Base-by-base conservation (phyloP, 2,329 filamentous ascomycete genomes). In the Talaromyces sp. region DNA sequence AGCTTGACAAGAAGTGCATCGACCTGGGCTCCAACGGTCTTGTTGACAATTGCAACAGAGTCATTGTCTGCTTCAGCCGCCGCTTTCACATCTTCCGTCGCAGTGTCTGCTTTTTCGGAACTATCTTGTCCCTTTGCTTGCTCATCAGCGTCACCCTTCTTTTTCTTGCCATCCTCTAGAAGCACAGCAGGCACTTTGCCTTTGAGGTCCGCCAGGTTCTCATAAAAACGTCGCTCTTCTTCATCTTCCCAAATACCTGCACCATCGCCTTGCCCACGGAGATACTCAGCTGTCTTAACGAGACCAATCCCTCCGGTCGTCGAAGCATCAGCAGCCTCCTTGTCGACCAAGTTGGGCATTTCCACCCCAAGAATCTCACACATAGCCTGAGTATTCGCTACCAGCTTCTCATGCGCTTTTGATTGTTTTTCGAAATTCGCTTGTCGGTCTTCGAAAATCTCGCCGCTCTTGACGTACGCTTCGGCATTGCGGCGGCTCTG, bases 161-260 rank as follows among this genome's bases (percentile, higher is more conserved):
- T 97, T 81, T 97, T 98, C 77, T 96, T 97, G 60, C 86, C 87
- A 69, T 98, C 95, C 71, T 99, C 95, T 0, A 99, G 85, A 8
- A 99, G 81, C 69, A 99, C 96, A 1, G 89, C 89, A 0, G 95
- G 96, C 2, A 99, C 95, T 69, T 96, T 96, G 69, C 96, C 95
- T 73, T 96, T 96, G 16, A 99, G 81, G 72, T 99, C 95, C 12
- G 96, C 90, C 11, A 99, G 77, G 67, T 97, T 98, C 80, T 99
- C 95, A 77, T 99, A 99, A 75, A 99, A 99, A 65, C 95, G 90
- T 64, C 95, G 88, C 77, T 99, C 93, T 61, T 99, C 95, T 72
- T 99, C 95, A 69, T 99, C 95, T 78, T 97, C 93, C 95, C 95
- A 99, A 66, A 99, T 98, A 0, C 95, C 95, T 25, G 93, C 86